phyloP scores from a whole-genome alignment of 2,329 filamentous ascomycete genomes.

The Ceratocystis cacaofunesta region DNA sequence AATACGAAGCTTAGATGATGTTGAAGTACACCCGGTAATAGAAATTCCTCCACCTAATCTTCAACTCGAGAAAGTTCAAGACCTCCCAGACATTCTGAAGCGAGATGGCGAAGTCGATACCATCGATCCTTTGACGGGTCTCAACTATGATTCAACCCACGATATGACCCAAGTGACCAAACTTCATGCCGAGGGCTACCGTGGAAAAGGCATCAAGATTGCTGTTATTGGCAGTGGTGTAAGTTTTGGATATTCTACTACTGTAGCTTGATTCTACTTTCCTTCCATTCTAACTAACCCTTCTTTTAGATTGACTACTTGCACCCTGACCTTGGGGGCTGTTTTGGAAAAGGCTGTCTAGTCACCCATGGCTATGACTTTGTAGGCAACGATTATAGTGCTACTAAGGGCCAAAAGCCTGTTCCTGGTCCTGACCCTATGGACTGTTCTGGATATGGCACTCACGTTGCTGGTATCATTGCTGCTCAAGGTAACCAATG shows the following conservation, averaged over 20 bases:
- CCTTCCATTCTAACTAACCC: not conserved
- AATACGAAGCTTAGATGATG: conserved; percentile 29
- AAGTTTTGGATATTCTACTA: conserved; percentile 21
- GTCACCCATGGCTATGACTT: conserved; percentile 43
- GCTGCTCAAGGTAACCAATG: conserved; percentile 40
- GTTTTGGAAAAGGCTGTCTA: conserved; percentile 44
- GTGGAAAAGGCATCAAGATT: conserved; percentile 38
- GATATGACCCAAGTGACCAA: conserved; percentile 42
- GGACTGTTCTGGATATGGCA: conserved; percentile 44
- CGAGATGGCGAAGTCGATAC: not conserved
- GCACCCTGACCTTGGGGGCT: conserved; percentile 48
- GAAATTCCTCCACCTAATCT: conserved; percentile 30
- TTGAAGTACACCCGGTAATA: conserved; percentile 37
- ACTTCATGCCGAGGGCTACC: conserved; percentile 33
- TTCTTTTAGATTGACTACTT: conserved; percentile 39
- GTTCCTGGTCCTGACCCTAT: conserved; percentile 37
- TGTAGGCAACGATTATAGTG: conserved; percentile 39
- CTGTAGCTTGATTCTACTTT: not conserved
- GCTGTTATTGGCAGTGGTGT: conserved; percentile 40
- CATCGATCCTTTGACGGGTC: conserved; percentile 6
- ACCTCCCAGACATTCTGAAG: not conserved
- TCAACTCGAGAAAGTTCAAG: conserved; percentile 22
- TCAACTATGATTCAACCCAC: conserved; percentile 31
- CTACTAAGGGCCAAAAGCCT: conserved; percentile 21
- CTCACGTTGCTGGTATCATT: conserved; percentile 47